Evolutionary conservation across 164 flowering plant genomes (phyloP).

Genomic region (grape (Vitis vinifera)): DNA sequence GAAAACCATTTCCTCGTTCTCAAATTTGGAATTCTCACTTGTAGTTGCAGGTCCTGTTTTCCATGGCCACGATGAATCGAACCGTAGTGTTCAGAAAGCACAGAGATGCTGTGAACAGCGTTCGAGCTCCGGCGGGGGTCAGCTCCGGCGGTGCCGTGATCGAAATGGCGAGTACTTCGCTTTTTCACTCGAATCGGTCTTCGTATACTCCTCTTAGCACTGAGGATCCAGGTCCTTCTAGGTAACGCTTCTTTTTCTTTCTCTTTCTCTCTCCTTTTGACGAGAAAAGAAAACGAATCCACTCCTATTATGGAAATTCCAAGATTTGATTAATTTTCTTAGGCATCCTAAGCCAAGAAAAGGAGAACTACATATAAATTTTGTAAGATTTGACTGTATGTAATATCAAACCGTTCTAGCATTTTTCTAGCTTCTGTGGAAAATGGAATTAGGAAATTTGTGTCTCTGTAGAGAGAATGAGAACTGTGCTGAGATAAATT

Average conservation of each 20-base stretch:
- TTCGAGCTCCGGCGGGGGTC: conserved; percentile 46
- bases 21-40: not conserved
- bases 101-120: conserved; percentile 81
- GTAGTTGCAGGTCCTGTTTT: not conserved
- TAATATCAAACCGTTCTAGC: no score
- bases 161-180: conserved; percentile 50
- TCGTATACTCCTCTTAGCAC: conserved; percentile 45
- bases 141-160: conserved; percentile 56
- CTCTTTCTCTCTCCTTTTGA: no score
- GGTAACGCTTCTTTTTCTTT: conserved; percentile 45
- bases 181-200: conserved; percentile 38
- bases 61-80: conserved; percentile 82
- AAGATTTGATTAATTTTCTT: not conserved
- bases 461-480: no score
- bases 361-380: no score
- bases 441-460: no score
- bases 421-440: no score
- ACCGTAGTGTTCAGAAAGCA: conserved; percentile 56
- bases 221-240: conserved; percentile 42
- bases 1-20: not conserved
- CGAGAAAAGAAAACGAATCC: no score
- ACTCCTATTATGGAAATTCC: no score
- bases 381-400: no score
- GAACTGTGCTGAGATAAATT: no score
- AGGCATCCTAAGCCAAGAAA: not conserved